These are phyloP conservation scores for Cryptosporidium ubiquitum DNA, from an alignment of 169 alveolate species.

Conservation along the genomic window DNA sequence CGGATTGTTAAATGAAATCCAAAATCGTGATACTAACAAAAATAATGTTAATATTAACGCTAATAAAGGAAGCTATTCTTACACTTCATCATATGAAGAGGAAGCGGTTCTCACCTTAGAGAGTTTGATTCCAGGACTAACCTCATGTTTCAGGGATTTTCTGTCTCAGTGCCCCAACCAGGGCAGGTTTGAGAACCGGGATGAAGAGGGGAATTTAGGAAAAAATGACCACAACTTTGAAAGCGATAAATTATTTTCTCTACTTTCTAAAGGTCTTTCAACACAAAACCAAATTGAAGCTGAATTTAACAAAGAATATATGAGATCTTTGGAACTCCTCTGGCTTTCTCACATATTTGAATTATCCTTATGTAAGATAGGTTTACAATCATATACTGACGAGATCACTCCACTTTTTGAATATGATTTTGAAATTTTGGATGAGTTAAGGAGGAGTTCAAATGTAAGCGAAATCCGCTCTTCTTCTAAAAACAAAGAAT, in stretches of 20 bases:
- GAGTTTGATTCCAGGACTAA: conserved; percentile 17
- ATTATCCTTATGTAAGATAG: background rate
- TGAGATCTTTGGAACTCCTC: background rate
- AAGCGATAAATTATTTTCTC: too few relatives aligned
- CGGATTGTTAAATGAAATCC: background rate
- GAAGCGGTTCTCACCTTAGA: conserved; percentile 1
- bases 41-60: background rate
- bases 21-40: background rate
- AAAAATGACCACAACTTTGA: too few relatives aligned
- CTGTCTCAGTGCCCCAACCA: conserved; percentile 8
- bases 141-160: conserved; percentile 1
- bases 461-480: background rate
- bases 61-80: background rate
- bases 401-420: conserved; percentile 6
- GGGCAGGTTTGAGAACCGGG: too few relatives aligned
- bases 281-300: background rate
- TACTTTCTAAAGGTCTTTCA: background rate
- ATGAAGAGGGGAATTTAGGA: too few relatives aligned
- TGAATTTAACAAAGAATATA: background rate
- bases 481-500: background rate
- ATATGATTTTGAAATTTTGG: conserved; percentile 45
- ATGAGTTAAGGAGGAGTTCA: conserved; percentile 29
- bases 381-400: background rate
- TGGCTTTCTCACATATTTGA: conserved; percentile 62
- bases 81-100: background rate